Base-by-base conservation (phyloP, 2,329 filamentous ascomycete genomes). In the Pezicula carpinea region DNA sequence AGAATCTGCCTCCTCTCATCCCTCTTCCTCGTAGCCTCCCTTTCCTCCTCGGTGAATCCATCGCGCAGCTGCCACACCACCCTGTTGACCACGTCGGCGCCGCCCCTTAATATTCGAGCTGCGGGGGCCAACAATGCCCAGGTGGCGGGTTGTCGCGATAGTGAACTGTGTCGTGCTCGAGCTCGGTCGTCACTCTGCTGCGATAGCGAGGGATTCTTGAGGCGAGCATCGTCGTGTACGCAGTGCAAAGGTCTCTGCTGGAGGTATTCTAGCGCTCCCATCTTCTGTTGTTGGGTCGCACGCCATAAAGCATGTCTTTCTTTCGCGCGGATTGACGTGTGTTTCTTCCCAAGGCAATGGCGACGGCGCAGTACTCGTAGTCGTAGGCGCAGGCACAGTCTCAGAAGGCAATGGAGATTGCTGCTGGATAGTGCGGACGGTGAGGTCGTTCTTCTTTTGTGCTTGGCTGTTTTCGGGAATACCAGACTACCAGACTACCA, bases 1-100 rank as follows among this genome's bases (percentile, higher is more conserved):
- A 90, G 64, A 8, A 85, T 72, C 59, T 83, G 78, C 63, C 77
- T 82, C 50, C 75, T 75, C 56, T 83, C 75, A 43, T 83, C 78
- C n/a, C 66, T 59, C 34, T 69, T 68, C 47, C 69, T 66, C 49
- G 64, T 68, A 35, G 71, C 66, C 23, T 72, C 68, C 13, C 77
- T 70, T 53, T 83, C 69, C 29, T 76, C 69, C 19, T 63, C 59
- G 14, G 54, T 60, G 53, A 60, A 46, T 6, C 56, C 58, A 61
- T 63, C 58, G 17, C 58, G 51, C 7, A 56, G 39, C 15, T 51
- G 50, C 15, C 53, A 46, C n/a, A 64, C 48, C 10, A 53, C 58
- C 19, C 51, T 53, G 39, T 60, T 60, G 22, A 64, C 51, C 44
- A 59, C 13, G 18, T 56, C 51, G 18, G 53, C 53, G 18, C 57